These are phyloP conservation scores for Circinella umbellata DNA, from an alignment of 371 early-diverging fungal genomes.

Conservation along the genomic window DNA sequence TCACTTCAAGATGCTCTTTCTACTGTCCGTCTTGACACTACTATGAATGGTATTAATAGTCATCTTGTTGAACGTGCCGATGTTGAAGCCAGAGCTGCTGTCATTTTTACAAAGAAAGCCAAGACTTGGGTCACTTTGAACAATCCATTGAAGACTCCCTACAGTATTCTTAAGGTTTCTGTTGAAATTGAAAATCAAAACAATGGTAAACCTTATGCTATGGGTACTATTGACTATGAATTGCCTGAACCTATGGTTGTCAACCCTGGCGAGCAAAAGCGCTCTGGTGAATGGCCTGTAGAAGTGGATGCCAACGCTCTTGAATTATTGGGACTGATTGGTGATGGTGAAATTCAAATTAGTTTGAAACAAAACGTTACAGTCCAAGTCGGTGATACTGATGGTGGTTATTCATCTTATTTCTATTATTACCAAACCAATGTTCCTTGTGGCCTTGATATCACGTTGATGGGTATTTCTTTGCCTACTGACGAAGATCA, in stretches of 20 bases:
- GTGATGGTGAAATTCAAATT: constrained; percentile 24
- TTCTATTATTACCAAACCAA: constrained; percentile 41
- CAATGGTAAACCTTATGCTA: constrained; percentile 22
- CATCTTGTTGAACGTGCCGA: constrained; percentile 43
- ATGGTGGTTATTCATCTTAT: constrained; percentile 25
- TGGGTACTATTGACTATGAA: constrained; percentile 35
- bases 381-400: constrained; percentile 37
- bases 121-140: constrained; percentile 39
- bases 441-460: constrained; percentile 27
- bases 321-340: constrained; percentile 21
- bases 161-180: constrained; percentile 36
- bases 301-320: constrained; percentile 26
- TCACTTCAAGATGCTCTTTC: constrained; percentile 54
- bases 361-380: constrained; percentile 43
- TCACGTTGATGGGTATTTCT: constrained; percentile 17
- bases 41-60: constrained; percentile 44
- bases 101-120: constrained; percentile 27
- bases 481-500: constrained; percentile 13
- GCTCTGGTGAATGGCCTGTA: constrained; percentile 28
- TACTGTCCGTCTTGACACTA: constrained; percentile 43
- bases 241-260: constrained; percentile 36
- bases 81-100: constrained; percentile 33
- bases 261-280: constrained; percentile 30
- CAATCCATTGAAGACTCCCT: constrained; percentile 44
- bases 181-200: constrained; percentile 23